Base-by-base conservation (phyloP, 345 rosid species). In the Noccaea caerulescens region DNA sequence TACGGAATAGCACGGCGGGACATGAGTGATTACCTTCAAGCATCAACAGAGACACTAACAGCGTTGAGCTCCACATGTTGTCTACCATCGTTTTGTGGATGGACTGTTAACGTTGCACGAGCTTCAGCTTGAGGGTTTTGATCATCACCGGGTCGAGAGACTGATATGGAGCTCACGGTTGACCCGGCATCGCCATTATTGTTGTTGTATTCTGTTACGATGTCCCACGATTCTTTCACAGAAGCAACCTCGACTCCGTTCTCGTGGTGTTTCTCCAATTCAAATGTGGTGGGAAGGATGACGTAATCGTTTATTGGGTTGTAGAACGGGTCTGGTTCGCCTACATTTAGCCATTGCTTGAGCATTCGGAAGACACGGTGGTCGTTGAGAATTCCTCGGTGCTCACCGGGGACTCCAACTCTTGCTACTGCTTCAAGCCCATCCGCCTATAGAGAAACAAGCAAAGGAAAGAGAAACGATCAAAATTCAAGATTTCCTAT, bases 331-430 rank as follows among this genome's bases (percentile, higher is more conserved):
- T 94, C 99, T 0, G 86, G 80, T 32, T 83, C 82, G 1, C 90
- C 98, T 42, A 88, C 99, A 34, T 82, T 89, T 33, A 94, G 83
- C 99, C 99, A 94, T 69, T 86, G 85, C 79, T 85, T 89, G 32
- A 91, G 88, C 73, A 91, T 88, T 27, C 97, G 80, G 61, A 91
- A 94, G 30, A 94, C 84, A 43, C 86, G 99, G 77, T 82, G 99
- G 37, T 94, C 97, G 18, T 87, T 77, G 39, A 93, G 90, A 63
- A 93, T 88, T 61, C 96, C 97, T 9, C 97, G 70, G 80, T 93
- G 98, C 79, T 93, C 97, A 41, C 90, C 97, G 0, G 98, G 97
- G 25, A 94, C 87, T 64, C 90, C 98, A 38, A 93, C 94, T 76
- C 97, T 86, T 39, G 96, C 98, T 79, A 84, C 97, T 27, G 98